Evolutionary conservation across 192 early-diverging fungal species (phyloP).

Genomic region (Rhizophagus prolifer): DNA sequence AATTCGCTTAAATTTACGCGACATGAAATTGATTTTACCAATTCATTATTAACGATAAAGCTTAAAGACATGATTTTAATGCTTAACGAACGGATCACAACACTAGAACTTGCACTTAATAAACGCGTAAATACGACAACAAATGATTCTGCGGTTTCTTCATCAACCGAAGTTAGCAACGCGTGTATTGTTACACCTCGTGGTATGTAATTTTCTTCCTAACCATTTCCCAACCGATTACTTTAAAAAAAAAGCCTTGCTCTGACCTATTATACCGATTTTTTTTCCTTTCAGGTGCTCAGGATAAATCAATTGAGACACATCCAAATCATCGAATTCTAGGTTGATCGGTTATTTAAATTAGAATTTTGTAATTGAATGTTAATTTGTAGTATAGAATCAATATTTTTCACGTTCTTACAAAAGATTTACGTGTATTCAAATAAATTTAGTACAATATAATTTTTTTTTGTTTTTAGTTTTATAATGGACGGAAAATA

Average conservation of each 20-base stretch:
- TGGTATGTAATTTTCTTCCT: neutral
- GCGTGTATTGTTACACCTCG: neutral
- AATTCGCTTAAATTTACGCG: neutral
- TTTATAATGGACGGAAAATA: no score
- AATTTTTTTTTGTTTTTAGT: no score
- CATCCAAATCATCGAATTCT: neutral
- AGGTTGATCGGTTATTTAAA: neutral
- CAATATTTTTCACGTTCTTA: no score
- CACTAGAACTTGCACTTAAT: neutral
- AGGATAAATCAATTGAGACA: neutral
- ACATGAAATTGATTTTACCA: neutral
- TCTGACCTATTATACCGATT: no score
- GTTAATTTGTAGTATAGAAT: no score
- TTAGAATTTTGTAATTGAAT: neutral
- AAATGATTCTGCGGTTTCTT: neutral
- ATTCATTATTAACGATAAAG: neutral
- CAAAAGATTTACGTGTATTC: no score
- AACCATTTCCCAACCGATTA: neutral
- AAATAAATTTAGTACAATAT: no score
- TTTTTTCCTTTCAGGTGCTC: neutral
- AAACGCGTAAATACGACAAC: neutral
- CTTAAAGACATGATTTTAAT: slow-evolving; percentile 11
- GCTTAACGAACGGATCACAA: neutral
- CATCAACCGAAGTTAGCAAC: neutral
- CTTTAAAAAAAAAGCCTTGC: no score